Evolutionary conservation across 2,329 filamentous ascomycete genomes (phyloP).

Genomic region (Verticillium tricorpus): DNA sequence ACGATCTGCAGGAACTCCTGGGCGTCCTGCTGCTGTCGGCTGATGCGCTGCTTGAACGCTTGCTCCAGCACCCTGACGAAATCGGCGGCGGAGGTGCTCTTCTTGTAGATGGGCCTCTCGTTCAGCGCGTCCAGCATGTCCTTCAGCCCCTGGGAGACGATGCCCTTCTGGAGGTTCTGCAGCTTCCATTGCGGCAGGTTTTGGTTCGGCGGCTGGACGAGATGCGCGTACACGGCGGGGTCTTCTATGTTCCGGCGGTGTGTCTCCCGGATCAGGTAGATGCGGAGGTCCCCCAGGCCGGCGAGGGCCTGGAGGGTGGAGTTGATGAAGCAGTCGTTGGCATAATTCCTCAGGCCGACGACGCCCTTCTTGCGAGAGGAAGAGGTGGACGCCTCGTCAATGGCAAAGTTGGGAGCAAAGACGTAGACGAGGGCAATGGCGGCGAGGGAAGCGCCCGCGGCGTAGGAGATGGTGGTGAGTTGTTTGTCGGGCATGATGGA

Average conservation of each 20-base stretch:
- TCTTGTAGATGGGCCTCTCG: slow-evolving; percentile 87
- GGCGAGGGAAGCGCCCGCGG: slow-evolving; percentile 89
- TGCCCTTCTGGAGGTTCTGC: slow-evolving; percentile 68
- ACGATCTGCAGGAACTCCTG: slow-evolving; percentile 96
- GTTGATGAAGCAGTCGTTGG: slow-evolving; percentile 97
- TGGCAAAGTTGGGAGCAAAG: slow-evolving; percentile 93
- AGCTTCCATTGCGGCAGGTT: slow-evolving; percentile 55
- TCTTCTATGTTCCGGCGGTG: slow-evolving; percentile 80
- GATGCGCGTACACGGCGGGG: slow-evolving; percentile 65
- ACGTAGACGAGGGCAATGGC: slow-evolving; percentile 95
- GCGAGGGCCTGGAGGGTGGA: slow-evolving; percentile 91
- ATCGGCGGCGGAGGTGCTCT: slow-evolving; percentile 82
- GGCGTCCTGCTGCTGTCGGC: slow-evolving; percentile 91
- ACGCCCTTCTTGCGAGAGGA: slow-evolving; percentile 81
- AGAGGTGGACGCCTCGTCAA: slow-evolving; percentile 71
- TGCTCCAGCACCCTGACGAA: slow-evolving; percentile 81
- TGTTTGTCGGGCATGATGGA: slow-evolving; percentile 72
- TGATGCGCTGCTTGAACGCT: slow-evolving; percentile 87
- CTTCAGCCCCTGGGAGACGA: slow-evolving; percentile 84
- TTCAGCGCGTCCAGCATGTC: slow-evolving; percentile 90
- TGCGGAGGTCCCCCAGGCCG: slow-evolving; percentile 79
- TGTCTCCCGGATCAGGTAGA: slow-evolving; percentile 89
- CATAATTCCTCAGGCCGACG: slow-evolving; percentile 83
- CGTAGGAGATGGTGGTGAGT: slow-evolving; percentile 83
- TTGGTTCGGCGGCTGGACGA: slow-evolving; percentile 44